Conservation (phyloP, 768 basidiomycete genomes). For the Hygrocybe punicea region DNA sequence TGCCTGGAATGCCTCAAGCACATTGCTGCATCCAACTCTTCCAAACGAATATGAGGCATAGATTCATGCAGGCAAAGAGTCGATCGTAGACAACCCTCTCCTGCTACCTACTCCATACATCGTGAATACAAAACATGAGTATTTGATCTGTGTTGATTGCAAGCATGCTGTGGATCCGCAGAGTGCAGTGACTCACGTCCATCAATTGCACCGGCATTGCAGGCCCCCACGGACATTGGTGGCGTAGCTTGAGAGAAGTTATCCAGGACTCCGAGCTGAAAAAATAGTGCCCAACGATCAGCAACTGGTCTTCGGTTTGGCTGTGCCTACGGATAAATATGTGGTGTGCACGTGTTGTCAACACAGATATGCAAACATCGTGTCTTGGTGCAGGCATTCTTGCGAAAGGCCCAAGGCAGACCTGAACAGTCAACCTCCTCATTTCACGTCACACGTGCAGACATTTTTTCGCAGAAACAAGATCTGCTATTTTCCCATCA, state of each 20-base stretch:
- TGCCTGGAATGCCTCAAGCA: no score
- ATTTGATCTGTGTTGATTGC: not conserved
- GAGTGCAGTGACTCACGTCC: not conserved
- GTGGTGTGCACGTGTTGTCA: not conserved
- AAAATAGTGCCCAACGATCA: not conserved
- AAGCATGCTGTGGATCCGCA: not conserved
- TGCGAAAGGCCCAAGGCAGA: not conserved
- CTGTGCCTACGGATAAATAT: not conserved
- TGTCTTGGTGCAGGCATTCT: not conserved
- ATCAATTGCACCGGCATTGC: not conserved
- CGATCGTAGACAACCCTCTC: not conserved
- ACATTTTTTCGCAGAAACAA: not conserved
- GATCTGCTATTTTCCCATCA: not conserved
- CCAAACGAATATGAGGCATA: not conserved
- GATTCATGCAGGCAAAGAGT: not conserved
- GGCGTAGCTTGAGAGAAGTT: not conserved
- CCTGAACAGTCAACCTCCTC: not conserved
- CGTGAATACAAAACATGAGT: not conserved
- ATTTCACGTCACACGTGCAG: not conserved
- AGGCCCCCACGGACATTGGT: not conserved
- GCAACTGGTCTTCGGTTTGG: conserved; percentile 1
- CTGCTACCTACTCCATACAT: not conserved
- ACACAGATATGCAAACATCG: not conserved
- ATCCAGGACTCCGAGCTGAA: not conserved
- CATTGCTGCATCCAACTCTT: not conserved